These are phyloP conservation scores for Thalassiosira hispida DNA, from an alignment of 352 stramenopile species.

Conservation along the genomic window DNA sequence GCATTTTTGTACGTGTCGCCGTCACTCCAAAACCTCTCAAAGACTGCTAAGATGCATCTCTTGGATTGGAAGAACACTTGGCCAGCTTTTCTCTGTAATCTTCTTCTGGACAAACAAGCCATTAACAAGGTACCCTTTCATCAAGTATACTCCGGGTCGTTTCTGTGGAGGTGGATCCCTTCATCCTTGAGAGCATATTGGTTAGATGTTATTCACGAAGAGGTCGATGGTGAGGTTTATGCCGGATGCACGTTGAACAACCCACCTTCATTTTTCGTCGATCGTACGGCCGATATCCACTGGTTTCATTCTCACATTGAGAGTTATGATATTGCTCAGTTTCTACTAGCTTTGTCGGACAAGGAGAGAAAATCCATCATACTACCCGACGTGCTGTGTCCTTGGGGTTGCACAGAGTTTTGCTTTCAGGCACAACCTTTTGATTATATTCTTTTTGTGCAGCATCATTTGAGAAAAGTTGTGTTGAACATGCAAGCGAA, in stretches of 20 bases:
- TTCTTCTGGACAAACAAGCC: constrained; percentile 3
- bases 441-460: constrained; percentile 16
- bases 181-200: too few relatives aligned
- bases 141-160: neutral
- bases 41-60: too few relatives aligned
- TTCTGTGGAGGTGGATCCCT: too few relatives aligned
- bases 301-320: constrained; percentile 1
- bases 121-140: neutral
- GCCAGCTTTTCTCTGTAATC: constrained; percentile 16
- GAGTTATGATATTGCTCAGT: neutral
- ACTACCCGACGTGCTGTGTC: constrained; percentile 22
- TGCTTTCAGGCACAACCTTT: neutral
- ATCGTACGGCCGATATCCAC: neutral
- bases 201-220: too few relatives aligned
- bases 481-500: constrained; percentile 17
- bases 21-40: too few relatives aligned
- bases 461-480: constrained; percentile 33
- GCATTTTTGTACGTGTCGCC: too few relatives aligned
- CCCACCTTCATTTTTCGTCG: constrained; percentile 1
- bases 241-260: neutral
- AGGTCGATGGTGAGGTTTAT: neutral
- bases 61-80: constrained; percentile 22
- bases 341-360: neutral
- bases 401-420: constrained; percentile 28
- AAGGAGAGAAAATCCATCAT: neutral